Evolutionary conservation across 2,329 filamentous ascomycete genomes (phyloP).

Genomic region (Tolypocladium pustulatum): DNA sequence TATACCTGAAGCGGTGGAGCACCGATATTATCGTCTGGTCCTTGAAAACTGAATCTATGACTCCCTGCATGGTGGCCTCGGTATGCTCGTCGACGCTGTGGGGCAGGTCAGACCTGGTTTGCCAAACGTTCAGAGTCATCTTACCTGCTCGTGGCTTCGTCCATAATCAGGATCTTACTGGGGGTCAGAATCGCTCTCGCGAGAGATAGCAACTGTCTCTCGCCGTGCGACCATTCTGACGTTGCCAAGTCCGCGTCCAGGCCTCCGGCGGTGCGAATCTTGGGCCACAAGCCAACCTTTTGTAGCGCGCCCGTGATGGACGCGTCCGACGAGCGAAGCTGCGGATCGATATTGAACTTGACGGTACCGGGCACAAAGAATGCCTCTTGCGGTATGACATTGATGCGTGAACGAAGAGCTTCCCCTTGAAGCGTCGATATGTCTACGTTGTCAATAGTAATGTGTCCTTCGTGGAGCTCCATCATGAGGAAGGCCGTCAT

Average conservation of each 20-base stretch:
- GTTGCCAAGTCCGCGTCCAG: constrained; percentile 21
- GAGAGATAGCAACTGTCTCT: constrained; percentile 32
- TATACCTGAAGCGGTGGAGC: constrained; percentile 23
- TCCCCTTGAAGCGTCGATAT: constrained; percentile 10
- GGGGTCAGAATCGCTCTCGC: constrained; percentile 23
- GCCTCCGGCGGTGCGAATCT: constrained; percentile 26
- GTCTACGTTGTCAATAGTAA: constrained; percentile 34
- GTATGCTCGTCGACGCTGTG: constrained; percentile 21
- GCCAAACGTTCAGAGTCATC: neutral
- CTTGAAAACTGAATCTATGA: constrained; percentile 20
- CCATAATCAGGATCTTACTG: constrained; percentile 24
- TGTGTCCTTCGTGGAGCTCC: constrained; percentile 27
- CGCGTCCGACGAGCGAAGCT: constrained; percentile 22
- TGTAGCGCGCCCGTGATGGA: constrained; percentile 30
- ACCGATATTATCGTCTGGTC: constrained; percentile 40
- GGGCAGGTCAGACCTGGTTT: neutral
- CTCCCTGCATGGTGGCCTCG: constrained; percentile 19
- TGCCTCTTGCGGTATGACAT: constrained; percentile 39
- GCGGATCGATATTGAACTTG: constrained; percentile 38
- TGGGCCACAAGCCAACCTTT: constrained; percentile 30
- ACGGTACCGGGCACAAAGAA: constrained; percentile 37
- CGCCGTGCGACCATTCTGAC: constrained; percentile 25
- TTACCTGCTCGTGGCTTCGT: constrained; percentile 26
- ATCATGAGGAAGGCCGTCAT: constrained; percentile 35
- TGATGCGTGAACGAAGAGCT: constrained; percentile 19